Percentiles rank a stretch among this genome's conserved stretches.
Evolutionary conservation across 352 stramenopile genomes (phyloP).

Genomic region (Pythium rhizo-oryzae): DNA sequence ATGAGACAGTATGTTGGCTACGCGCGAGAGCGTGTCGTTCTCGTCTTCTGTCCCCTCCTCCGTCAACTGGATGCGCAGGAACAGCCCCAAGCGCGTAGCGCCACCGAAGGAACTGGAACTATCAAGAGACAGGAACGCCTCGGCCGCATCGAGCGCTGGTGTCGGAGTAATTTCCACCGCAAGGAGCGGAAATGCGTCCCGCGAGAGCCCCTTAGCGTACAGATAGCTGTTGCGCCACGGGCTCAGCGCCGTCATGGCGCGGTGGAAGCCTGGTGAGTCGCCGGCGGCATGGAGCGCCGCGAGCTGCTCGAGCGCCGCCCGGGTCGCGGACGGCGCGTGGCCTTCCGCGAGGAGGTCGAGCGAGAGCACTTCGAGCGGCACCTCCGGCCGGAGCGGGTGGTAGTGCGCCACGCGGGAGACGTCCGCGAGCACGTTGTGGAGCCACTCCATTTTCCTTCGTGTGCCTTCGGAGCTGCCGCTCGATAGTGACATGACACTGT

Average conservation of each 20-base stretch:
- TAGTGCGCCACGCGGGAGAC: conserved; percentile 14
- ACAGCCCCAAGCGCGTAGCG: background rate
- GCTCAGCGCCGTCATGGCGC: conserved; percentile 14
- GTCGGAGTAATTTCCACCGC: conserved; percentile 1
- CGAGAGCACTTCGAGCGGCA: conserved; percentile 18
- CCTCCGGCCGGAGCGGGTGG: conserved; percentile 14
- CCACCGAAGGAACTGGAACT: background rate
- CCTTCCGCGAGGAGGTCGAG: background rate
- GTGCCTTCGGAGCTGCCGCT: background rate
- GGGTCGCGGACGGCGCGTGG: background rate
- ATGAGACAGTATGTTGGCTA: background rate
- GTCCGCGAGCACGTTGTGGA: background rate
- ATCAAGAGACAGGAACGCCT: conserved; percentile 4
- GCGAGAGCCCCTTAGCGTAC: conserved; percentile 12
- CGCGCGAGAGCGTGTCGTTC: background rate
- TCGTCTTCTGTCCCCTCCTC: background rate
- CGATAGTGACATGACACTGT: conserved; percentile 6
- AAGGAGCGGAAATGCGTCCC: conserved; percentile 11
- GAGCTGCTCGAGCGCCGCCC: background rate
- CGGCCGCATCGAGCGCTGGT: background rate
- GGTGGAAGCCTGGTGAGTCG: background rate
- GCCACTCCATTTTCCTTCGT: background rate
- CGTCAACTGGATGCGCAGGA: background rate
- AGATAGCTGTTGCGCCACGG: conserved; percentile 20
- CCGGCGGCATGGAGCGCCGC: background rate